Evolutionary conservation across 2,329 filamentous ascomycete species (phyloP).

Genomic region (Intubia oerlemansii): DNA sequence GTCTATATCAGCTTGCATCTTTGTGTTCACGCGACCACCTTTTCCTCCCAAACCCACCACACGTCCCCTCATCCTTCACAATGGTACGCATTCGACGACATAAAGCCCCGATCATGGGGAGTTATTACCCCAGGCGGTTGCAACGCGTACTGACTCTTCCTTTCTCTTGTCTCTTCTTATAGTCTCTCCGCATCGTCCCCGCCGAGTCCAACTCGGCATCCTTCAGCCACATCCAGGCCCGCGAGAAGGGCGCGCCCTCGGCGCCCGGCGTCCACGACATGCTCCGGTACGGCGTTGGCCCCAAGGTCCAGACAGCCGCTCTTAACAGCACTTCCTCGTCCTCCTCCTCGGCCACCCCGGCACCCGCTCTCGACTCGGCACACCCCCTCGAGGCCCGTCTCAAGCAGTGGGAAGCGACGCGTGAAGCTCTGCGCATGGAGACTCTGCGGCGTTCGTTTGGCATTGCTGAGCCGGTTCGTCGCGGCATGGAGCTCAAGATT

Average conservation of each 20-base stretch:
- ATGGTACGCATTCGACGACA: no score
- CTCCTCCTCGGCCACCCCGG: slow-evolving; percentile 21
- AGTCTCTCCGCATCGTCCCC: slow-evolving; percentile 85
- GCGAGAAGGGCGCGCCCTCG: slow-evolving; percentile 57
- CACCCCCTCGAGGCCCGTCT: slow-evolving; percentile 90
- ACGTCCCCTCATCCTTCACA: no score
- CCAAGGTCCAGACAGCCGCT: slow-evolving; percentile 26
- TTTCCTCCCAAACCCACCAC: no score
- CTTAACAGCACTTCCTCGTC: slow-evolving; percentile 19
- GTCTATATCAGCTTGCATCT: no score
- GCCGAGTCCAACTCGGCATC: slow-evolving; percentile 40
- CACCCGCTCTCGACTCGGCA: slow-evolving; percentile 33
- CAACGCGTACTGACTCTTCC: no score
- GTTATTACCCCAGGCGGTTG: no score
- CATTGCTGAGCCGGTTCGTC: slow-evolving; percentile 75
- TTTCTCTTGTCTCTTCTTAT: no score
- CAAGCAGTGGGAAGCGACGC: slow-evolving; percentile 72
- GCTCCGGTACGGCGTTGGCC: slow-evolving; percentile 63
- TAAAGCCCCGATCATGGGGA: no score
- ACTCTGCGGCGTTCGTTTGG: slow-evolving; percentile 72
- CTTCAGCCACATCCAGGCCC: slow-evolving; percentile 35
- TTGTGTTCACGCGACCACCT: no score
- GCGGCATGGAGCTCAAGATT: slow-evolving; percentile 91
- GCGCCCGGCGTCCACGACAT: slow-evolving; percentile 87
- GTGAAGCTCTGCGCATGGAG: slow-evolving; percentile 76